These are phyloP conservation scores for Syncephalis fuscata DNA, from an alignment of 371 early-diverging fungal genomes.

Conservation along the genomic window DNA sequence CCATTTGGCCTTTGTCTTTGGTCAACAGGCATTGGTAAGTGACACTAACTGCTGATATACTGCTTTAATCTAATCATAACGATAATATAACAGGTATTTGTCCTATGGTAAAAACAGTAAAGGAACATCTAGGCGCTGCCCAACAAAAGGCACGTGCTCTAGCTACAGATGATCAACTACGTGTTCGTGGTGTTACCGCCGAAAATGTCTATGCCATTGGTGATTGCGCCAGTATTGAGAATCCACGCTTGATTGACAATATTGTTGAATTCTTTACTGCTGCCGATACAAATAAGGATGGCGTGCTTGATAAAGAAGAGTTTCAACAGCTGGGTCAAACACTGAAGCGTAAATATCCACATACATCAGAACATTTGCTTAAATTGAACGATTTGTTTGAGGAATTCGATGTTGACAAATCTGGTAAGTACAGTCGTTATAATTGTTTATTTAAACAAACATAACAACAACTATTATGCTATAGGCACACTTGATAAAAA, in stretches of 20 bases:
- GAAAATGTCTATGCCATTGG: slow-evolving; percentile 67
- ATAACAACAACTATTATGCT: too few species aligned
- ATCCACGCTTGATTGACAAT: slow-evolving; percentile 36
- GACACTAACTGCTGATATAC: slow-evolving; percentile 4
- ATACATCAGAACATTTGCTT: slow-evolving; percentile 30
- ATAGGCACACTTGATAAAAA: slow-evolving; percentile 31
- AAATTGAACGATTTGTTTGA: slow-evolving; percentile 28
- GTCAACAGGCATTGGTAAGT: slow-evolving; percentile 65
- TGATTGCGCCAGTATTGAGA: slow-evolving; percentile 69
- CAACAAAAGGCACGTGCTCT: slow-evolving; percentile 49
- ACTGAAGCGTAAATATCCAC: slow-evolving; percentile 24
- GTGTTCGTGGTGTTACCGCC: slow-evolving; percentile 41
- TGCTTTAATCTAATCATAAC: not conserved
- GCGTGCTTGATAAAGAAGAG: slow-evolving; percentile 23
- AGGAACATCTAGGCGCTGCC: slow-evolving; percentile 18
- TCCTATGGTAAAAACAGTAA: slow-evolving; percentile 34
- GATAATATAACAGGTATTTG: slow-evolving; percentile 24
- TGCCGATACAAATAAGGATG: slow-evolving; percentile 32
- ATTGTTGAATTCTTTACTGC: slow-evolving; percentile 29
- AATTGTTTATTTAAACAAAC: not conserved
- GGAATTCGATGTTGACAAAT: slow-evolving; percentile 39
- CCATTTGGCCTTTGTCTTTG: slow-evolving; percentile 66
- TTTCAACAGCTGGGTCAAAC: slow-evolving; percentile 19
- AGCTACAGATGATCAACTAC: slow-evolving; percentile 47
- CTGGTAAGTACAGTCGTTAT: slow-evolving; percentile 12